Conservation (phyloP, 768 basidiomycete species). For the Tephrocybe sp. region DNA sequence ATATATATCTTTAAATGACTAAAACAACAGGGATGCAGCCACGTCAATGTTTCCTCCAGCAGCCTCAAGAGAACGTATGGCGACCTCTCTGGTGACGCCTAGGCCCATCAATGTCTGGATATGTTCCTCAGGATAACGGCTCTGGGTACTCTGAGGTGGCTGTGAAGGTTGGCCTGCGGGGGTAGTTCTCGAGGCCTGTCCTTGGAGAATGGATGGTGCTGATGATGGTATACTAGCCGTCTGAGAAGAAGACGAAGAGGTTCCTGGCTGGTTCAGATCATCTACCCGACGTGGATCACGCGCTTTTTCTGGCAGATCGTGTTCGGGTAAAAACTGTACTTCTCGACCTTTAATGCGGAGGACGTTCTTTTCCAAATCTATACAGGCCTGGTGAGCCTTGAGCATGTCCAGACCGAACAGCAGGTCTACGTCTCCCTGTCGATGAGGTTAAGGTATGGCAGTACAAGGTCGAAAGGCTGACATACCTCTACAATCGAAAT, state of each 20-base stretch:
- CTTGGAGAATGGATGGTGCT: conserved; percentile 45
- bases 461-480: not conserved
- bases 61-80: conserved; percentile 72
- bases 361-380: conserved; percentile 87
- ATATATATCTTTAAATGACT: conserved; percentile 12
- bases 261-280: no score
- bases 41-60: conserved; percentile 85
- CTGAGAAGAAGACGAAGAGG: no score
- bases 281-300: conserved; percentile 23
- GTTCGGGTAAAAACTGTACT: conserved; percentile 87
- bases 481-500: conserved; percentile 92
- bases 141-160: conserved; percentile 22
- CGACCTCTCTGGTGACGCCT: conserved; percentile 74
- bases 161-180: conserved; percentile 44
- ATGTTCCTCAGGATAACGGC: conserved; percentile 52
- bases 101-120: conserved; percentile 71
- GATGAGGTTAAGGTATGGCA: not conserved
- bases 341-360: conserved; percentile 92
- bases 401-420: conserved; percentile 99
- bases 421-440: conserved; percentile 90
- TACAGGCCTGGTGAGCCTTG: conserved; percentile 93
- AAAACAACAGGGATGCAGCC: conserved; percentile 87
- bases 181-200: conserved; percentile 34
- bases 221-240: not conserved
- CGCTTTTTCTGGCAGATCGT: conserved; percentile 87